A percentile compares a stretch with the other conserved stretches of the same genome.
phyloP scores from a whole-genome alignment of 2,329 filamentous ascomycete species.

The Trichoderma simmonsii region DNA sequence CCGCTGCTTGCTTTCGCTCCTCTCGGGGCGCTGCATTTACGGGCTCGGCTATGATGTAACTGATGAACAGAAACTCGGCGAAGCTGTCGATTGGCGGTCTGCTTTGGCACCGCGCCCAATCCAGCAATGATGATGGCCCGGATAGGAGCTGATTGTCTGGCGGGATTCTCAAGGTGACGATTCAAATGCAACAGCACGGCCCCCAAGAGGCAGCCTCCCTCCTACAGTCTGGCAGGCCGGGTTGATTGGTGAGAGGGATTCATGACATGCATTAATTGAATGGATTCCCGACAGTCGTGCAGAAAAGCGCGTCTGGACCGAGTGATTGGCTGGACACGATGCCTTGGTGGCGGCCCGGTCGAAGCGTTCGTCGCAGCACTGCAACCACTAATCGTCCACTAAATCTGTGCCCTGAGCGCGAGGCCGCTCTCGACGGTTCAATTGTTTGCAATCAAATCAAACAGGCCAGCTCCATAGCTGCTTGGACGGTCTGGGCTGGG shows the following conservation, averaged over 20 bases:
- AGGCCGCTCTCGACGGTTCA: not conserved
- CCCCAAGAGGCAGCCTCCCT: slow-evolving; percentile 11
- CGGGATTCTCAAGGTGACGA: not conserved
- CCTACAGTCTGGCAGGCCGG: not conserved
- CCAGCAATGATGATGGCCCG: not conserved
- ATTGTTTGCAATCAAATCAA: not conserved
- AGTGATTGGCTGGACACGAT: slow-evolving; percentile 19
- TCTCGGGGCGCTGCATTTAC: not conserved
- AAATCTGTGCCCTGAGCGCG: not conserved
- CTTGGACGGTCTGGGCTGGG: not conserved
- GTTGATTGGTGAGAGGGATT: slow-evolving; percentile 21
- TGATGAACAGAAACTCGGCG: not conserved
- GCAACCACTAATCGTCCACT: slow-evolving; percentile 6
- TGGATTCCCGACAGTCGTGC: slow-evolving; percentile 19
- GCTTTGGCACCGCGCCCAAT: not conserved
- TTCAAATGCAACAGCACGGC: not conserved
- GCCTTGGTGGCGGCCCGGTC: not conserved
- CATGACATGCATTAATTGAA: slow-evolving; percentile 26
- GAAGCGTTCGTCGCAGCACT: slow-evolving; percentile 13
- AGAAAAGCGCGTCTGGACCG: slow-evolving; percentile 21
- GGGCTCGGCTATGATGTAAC: not conserved
- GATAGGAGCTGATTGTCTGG: not conserved
- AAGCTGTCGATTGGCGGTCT: not conserved
- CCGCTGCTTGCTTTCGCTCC: not conserved
- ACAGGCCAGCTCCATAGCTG: not conserved